Conservation (phyloP, 305 asterid genomes). For the Euphrasia arctica region DNA sequence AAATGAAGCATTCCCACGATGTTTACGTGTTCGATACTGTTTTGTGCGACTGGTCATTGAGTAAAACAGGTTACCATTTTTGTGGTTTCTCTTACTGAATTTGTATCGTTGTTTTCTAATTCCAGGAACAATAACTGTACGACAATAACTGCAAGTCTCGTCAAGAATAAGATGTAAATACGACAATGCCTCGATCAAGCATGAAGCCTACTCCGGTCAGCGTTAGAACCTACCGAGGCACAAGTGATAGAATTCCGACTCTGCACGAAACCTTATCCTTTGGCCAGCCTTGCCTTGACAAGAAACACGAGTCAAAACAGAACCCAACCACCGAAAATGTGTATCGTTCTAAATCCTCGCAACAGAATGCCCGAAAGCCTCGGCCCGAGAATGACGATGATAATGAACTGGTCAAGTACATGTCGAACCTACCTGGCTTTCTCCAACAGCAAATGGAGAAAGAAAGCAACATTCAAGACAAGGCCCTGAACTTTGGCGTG, state of each 20-base stretch:
- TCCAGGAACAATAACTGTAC: slow-evolving; percentile 31
- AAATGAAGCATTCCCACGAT: background rate
- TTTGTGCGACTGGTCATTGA: background rate
- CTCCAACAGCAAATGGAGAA: slow-evolving; percentile 67
- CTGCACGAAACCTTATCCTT: slow-evolving; percentile 34
- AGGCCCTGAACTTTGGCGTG: slow-evolving; percentile 92
- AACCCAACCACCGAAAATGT: slow-evolving; percentile 31
- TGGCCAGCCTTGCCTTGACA: slow-evolving; percentile 33
- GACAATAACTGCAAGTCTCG: slow-evolving; percentile 4
- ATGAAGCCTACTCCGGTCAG: slow-evolving; percentile 29
- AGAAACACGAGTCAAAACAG: slow-evolving; percentile 20
- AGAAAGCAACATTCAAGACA: slow-evolving; percentile 59
- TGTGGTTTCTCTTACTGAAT: background rate
- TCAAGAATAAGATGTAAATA: slow-evolving; percentile 27
- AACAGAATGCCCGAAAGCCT: slow-evolving; percentile 29
- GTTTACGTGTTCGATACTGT: background rate
- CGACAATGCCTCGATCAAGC: slow-evolving; percentile 26
- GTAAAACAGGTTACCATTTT: background rate
- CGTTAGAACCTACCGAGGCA: slow-evolving; percentile 31
- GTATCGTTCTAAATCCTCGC: slow-evolving; percentile 33
- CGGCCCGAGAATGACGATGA: slow-evolving; percentile 27
- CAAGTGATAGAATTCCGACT: slow-evolving; percentile 24
- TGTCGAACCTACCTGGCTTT: slow-evolving; percentile 87
- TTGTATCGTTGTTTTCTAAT: slow-evolving; percentile 24
- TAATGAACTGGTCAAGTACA: slow-evolving; percentile 82